A percentile compares a stretch with the other conserved stretches of the same genome.
Evolutionary conservation across 257 asterid genomes (phyloP).

Genomic region (Solanum tarijense): DNA sequence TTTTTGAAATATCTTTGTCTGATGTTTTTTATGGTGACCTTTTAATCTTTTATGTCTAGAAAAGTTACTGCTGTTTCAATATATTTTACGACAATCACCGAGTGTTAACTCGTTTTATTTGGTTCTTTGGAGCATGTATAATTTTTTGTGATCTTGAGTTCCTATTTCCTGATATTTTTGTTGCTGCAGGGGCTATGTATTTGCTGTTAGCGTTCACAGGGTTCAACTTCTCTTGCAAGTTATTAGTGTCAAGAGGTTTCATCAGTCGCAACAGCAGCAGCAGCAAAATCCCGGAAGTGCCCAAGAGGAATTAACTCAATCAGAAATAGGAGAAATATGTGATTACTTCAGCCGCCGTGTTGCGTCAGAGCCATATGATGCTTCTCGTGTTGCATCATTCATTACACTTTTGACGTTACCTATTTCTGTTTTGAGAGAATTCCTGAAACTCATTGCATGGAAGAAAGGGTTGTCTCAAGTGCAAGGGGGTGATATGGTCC

Average conservation of each 20-base stretch:
- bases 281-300: constrained; percentile 70
- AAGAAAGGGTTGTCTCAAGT: constrained; percentile 83
- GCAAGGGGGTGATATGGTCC: constrained; percentile 65
- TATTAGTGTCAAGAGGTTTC: constrained; percentile 84
- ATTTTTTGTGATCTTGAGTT: constrained; percentile 3
- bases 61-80: not conserved
- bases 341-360: constrained; percentile 98
- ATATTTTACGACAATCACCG: not conserved
- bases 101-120: not conserved
- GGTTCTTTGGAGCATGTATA: not conserved
- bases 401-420: constrained; percentile 90
- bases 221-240: constrained; percentile 99
- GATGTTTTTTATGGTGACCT: not conserved
- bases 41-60: not conserved
- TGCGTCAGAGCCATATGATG: constrained; percentile 99
- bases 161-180: not conserved
- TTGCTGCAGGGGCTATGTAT: constrained; percentile 78
- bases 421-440: constrained; percentile 84
- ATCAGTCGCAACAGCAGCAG: constrained; percentile 89
- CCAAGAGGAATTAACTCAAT: constrained; percentile 82
- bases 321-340: constrained; percentile 95
- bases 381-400: constrained; percentile 97
- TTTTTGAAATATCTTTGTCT: not conserved
- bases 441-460: constrained; percentile 95
- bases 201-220: constrained; percentile 98